Base-by-base conservation (phyloP, 495 filamentous ascomycete species). In the Daldinia concentrica region DNA sequence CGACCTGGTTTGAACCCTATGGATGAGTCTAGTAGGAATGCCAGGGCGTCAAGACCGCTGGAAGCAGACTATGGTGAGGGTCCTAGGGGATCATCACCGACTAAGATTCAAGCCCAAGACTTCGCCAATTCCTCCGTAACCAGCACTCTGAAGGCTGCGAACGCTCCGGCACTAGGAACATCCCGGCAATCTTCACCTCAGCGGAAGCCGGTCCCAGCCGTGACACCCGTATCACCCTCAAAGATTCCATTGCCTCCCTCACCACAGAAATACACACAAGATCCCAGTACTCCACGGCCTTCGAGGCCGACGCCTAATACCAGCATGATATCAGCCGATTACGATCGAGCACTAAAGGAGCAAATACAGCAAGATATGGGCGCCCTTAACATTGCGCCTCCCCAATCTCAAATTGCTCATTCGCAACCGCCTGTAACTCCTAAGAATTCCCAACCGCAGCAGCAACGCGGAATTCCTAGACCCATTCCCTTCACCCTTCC, bases 1-100 rank as follows among this genome's bases (percentile, higher is more conserved):
- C 76, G 82, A 22, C 82, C 82, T n/a, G 81, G 80, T n/a, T 45
- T 81, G 54, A 89, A 87, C 61, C 82, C 89, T 0, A 88, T 95
- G 88, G 92, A 91, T 59, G 91, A 91, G 41, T 86, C 91, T 9
- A 88, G 87, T 3, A 86, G 90, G 4, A 95, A 95, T 76, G 83
- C 88, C 15, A 83, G 91, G 58, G 82, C 85, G 55, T 77, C 84
- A 60, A 82, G 80, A 71, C 79, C 72, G 36, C 77, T 66, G 29
- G 81, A 86, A 41, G 82, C 73, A 61, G 79, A 83, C 69, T 85
- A 86, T 50, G 83, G 79, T 34, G 84, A 88, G 71, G 80, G 79
- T 59, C 77, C 74, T 41, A 74, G 74, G 70, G 77, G 66, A 37
- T 66, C 24, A 30, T 82, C 80, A 30, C 85, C 85, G 1, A 79